Conservation (phyloP, 148 eudicot genomes). For the Amaranthus cruentus region DNA sequence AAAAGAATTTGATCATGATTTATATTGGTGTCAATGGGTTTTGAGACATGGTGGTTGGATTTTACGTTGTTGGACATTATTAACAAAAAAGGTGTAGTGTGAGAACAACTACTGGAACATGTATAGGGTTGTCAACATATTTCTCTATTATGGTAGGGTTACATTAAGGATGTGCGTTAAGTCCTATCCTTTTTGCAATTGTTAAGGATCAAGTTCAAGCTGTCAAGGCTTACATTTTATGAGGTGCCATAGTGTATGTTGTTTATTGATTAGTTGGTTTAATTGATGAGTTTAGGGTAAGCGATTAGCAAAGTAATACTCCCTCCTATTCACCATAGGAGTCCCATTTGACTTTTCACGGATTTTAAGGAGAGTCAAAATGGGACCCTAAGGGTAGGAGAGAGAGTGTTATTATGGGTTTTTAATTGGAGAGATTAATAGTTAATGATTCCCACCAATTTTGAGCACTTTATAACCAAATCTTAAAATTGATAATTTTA, state of each 20-base stretch:
- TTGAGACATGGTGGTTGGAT: not conserved
- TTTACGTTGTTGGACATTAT: not conserved
- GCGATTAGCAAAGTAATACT: no score
- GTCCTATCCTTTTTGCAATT: not conserved
- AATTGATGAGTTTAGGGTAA: not conserved
- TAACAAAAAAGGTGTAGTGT: not conserved
- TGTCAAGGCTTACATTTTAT: not conserved
- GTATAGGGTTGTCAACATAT: not conserved
- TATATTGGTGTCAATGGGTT: no score
- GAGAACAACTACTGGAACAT: not conserved
- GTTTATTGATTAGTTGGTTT: not conserved
- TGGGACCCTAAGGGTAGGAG: no score
- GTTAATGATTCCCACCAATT: no score
- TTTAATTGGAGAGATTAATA: no score
- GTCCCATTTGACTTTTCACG: no score
- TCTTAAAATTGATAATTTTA: no score
- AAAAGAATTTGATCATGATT: not conserved
- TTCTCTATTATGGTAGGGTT: not conserved
- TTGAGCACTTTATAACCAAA: no score
- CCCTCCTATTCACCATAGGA: no score
- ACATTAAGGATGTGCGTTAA: not conserved
- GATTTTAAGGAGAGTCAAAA: no score
- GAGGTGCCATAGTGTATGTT: not conserved
- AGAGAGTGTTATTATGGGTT: no score
- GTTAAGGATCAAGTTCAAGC: not conserved